Conservation (phyloP, 2,329 filamentous ascomycete genomes). For the Xylariaceae sp. region DNA sequence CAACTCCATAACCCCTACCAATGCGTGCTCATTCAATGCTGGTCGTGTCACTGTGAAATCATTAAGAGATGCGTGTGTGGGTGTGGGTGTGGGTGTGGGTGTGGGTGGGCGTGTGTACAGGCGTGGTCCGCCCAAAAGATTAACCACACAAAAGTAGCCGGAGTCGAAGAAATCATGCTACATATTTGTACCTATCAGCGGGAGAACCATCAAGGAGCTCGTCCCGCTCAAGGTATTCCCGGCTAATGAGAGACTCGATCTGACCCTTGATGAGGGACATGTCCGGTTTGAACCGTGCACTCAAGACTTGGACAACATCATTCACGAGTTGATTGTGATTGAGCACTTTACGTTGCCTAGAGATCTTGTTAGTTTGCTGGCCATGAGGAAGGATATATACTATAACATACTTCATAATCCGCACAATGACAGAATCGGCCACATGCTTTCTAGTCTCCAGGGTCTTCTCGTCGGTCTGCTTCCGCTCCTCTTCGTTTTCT, state of each 20-base stretch:
- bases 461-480: constrained; percentile 70
- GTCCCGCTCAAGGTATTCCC: constrained; percentile 74
- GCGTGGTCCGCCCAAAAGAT: neutral
- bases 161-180: constrained; percentile 46
- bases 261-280: constrained; percentile 72
- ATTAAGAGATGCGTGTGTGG: neutral
- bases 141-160: neutral
- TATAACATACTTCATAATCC: constrained; percentile 72
- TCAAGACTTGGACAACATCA: constrained; percentile 66
- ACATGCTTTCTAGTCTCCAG: constrained; percentile 64
- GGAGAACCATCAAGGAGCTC: constrained; percentile 63
- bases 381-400: neutral
- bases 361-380: constrained; percentile 2
- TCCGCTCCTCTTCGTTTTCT: constrained; percentile 64
- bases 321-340: constrained; percentile 62
- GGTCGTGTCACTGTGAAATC: constrained; percentile 8
- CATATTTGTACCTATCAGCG: constrained; percentile 66
- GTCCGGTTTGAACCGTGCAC: constrained; percentile 67
- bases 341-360: constrained; percentile 67
- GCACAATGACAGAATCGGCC: constrained; percentile 70
- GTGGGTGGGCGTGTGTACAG: neutral
- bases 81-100: too few species aligned
- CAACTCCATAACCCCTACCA: neutral
- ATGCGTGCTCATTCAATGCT: constrained; percentile 6
- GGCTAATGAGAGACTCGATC: constrained; percentile 70